Evolutionary conservation across 2,329 filamentous ascomycete species (phyloP), one percentile per base, ranked within the genome.

Genomic region (Didymella keratinophila): DNA sequence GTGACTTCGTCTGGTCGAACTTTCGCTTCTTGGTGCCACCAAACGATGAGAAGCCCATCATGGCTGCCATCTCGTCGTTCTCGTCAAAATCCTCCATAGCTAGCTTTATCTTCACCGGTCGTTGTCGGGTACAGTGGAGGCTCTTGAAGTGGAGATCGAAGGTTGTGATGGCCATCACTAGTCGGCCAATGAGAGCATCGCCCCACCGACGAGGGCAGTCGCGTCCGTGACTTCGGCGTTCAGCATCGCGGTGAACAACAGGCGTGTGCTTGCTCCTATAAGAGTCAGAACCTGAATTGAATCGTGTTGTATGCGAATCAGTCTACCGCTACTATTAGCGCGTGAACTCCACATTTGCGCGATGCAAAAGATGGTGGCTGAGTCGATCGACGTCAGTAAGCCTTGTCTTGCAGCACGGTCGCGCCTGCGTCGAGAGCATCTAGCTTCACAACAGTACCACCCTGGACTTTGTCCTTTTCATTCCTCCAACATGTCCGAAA

Each of bases 11-110:
- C 18, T 83, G 80, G 68, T 90, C 87, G 75, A 86, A 89, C 70
- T 88, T 88, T 60, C 89, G 84, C 73, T 89, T 90, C 74, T 90
- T 91, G 42, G 81, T 81, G 1, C 83, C 78, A 64, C 89, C 89
- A 71, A 93, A 93, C 56, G 85, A 83, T 9, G 87, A 84, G 76
- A 93, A 93, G 62, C 90, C 90, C 87, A 93, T 89, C 45, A 85
- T 83, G 41, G 85, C 84, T 21, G 87, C 87, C 74, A 91, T 52
- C 41, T 67, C 63, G 51, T 84, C 84, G 41, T 84, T 81, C 20
- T 78, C 69, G n/a, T 80, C 79, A 61, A 78, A 73, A 23, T 55
- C 52, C 16, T 60, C 57, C 57, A 60, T 60, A 10, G 34, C 21
- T 18, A 12, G 11, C n/a, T 36, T 23, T 36, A 18, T 47, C 27